phyloP scores from a whole-genome alignment of 2,329 filamentous ascomycete genomes.

The Catunica adiposa region DNA sequence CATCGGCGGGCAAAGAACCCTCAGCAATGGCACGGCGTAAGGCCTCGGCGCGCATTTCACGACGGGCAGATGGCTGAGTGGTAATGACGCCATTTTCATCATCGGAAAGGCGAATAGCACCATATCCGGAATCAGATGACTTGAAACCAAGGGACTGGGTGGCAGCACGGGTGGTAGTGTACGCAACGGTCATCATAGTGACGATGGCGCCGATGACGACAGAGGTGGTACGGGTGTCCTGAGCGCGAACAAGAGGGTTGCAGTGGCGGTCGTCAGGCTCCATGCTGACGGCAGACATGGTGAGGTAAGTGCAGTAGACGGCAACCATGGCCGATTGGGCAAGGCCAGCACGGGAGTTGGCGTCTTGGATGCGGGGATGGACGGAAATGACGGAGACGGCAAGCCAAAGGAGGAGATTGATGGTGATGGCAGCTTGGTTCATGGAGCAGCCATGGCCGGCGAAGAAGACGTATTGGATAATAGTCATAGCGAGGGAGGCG shows the following conservation, averaged over 20 bases:
- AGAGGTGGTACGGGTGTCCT: slow-evolving; percentile 75
- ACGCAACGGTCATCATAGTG: slow-evolving; percentile 91
- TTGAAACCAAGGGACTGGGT: slow-evolving; percentile 73
- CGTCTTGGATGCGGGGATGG: slow-evolving; percentile 76
- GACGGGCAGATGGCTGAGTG: slow-evolving; percentile 61
- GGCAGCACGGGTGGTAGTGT: slow-evolving; percentile 90
- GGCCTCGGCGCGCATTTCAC: slow-evolving; percentile 85
- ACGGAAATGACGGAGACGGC: slow-evolving; percentile 70
- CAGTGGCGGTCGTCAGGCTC: slow-evolving; percentile 86
- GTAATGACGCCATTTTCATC: slow-evolving; percentile 72
- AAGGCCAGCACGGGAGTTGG: slow-evolving; percentile 81
- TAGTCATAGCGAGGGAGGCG: slow-evolving; percentile 78
- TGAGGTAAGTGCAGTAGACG: slow-evolving; percentile 95
- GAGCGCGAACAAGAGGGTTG: slow-evolving; percentile 77
- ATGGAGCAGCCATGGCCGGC: slow-evolving; percentile 66
- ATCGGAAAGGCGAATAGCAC: slow-evolving; percentile 24
- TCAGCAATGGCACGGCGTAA: slow-evolving; percentile 84
- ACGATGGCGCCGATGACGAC: slow-evolving; percentile 86
- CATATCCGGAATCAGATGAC: slow-evolving; percentile 23
- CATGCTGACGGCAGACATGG: slow-evolving; percentile 97
- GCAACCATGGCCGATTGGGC: slow-evolving; percentile 97
- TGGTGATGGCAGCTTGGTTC: slow-evolving; percentile 91
- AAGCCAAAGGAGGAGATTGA: slow-evolving; percentile 77
- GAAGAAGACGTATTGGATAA: slow-evolving; percentile 96
- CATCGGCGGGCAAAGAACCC: slow-evolving; percentile 79